These are phyloP conservation scores for Pseudopyrenochaeta lycopersici DNA, from an alignment of 2,329 filamentous ascomycete genomes.

Conservation along the genomic window DNA sequence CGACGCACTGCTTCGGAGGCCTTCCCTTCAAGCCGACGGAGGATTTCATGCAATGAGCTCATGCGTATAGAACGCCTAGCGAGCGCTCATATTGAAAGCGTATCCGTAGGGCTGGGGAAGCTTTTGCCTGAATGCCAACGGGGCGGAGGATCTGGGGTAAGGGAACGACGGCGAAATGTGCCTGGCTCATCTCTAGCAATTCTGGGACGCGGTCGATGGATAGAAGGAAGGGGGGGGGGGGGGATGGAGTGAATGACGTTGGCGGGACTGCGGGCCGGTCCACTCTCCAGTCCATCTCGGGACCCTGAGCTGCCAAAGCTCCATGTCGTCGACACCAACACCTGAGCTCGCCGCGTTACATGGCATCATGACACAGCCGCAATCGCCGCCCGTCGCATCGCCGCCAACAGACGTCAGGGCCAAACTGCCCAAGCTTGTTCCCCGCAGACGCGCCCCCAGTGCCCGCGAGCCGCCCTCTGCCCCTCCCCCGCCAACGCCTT, in stretches of 20 bases:
- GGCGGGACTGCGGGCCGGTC: conserved; percentile 1
- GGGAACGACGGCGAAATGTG: background rate
- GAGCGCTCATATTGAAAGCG: background rate
- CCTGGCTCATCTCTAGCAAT: background rate
- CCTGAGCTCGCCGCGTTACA: background rate
- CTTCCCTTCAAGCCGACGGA: background rate
- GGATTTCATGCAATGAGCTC: background rate
- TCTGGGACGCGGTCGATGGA: background rate
- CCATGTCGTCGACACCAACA: background rate
- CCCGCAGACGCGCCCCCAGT: conserved; percentile 39
- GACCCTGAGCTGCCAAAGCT: background rate
- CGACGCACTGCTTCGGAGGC: background rate
- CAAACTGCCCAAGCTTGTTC: conserved; percentile 47
- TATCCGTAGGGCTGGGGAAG: background rate
- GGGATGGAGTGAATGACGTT: background rate
- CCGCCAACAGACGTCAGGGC: conserved; percentile 35
- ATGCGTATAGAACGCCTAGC: background rate
- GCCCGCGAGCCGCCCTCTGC: conserved; percentile 34
- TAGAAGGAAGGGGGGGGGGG: background rate
- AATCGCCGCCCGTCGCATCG: conserved; percentile 9
- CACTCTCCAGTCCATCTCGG: background rate
- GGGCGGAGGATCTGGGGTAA: background rate
- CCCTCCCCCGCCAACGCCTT: conserved; percentile 79
- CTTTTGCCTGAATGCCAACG: background rate
- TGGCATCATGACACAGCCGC: conserved; percentile 22